Evolutionary conservation across 1,284 basidiomycete genomes (phyloP), one percentile per base, ranked within the genome.

Genomic region (Schizophyllum amplum): DNA sequence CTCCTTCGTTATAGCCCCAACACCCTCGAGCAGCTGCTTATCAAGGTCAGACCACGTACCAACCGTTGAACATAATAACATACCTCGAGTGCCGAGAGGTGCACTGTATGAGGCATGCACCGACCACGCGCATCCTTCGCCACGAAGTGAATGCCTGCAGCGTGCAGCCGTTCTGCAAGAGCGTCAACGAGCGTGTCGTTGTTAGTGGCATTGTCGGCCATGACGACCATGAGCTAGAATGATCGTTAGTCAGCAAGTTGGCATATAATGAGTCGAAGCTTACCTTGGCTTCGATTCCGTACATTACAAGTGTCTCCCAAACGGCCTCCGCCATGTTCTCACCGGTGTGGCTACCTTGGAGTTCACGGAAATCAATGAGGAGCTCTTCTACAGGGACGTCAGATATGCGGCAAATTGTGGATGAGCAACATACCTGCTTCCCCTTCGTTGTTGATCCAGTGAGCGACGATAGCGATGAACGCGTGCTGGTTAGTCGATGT

Each of bases 371-470:
- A 55, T 70, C 67, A 27, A 72, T 70, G 1, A 71, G 52, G 2
- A 67, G 57, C 42, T 71, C 70, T 25, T 71, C 67, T 69, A 55
- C n/a, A n/a, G n/a, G n/a, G n/a, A n/a, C n/a, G n/a, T n/a, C n/a
- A n/a, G n/a, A n/a, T n/a, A n/a, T n/a, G n/a, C n/a, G n/a, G 49
- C 21, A 51, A 33, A 33, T 33, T 13, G 6, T 33, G 5, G 27
- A 33, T 13, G 13, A 5, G 13, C 27, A 1, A 54, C 55, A 2
- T 33, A 63, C 63, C 57, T 13, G 63, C 52, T 49, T 57, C 52
- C 2, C 61, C 63, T 3, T 59, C 42, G 21, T 64, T 64, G 11
- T 47, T 58, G 11, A 65, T 58, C 33, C 63, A 66, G 48, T 65
- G 64, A 4, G 63, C 63, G 33, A 67, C 57, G 48, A 67, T 63